These are phyloP conservation scores for Phytophthora cactorum DNA, from an alignment of 352 stramenopile genomes.

Conservation along the genomic window DNA sequence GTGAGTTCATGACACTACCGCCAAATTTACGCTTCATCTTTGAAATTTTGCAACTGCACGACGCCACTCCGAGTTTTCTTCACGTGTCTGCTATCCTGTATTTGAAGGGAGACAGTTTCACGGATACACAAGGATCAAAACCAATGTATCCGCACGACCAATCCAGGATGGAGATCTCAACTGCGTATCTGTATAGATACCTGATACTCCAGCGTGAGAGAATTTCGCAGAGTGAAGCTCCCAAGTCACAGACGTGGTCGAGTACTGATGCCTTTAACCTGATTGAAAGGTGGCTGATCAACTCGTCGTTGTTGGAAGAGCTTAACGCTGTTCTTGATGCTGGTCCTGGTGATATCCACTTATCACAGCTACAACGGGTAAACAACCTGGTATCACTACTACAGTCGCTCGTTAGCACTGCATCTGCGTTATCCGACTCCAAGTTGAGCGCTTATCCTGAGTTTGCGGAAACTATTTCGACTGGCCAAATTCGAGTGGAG, in stretches of 20 bases:
- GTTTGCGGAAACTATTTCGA: constrained; percentile 2
- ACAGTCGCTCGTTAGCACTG: constrained; percentile 47
- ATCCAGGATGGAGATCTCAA: constrained; percentile 18
- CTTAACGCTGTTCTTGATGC: constrained; percentile 17
- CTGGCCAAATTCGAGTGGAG: constrained; percentile 43
- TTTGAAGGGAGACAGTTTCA: constrained; percentile 10
- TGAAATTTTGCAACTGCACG: constrained; percentile 47
- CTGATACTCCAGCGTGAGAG: constrained; percentile 17
- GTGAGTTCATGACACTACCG: constrained; percentile 64
- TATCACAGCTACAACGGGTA: constrained; percentile 51
- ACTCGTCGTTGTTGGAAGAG: constrained; percentile 17
- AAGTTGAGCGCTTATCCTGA: neutral
- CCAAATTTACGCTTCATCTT: constrained; percentile 73
- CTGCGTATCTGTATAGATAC: constrained; percentile 32
- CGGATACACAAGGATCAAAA: neutral
- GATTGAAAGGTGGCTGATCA: constrained; percentile 23
- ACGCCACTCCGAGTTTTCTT: constrained; percentile 46
- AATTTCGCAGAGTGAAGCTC: neutral
- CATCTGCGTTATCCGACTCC: constrained; percentile 1
- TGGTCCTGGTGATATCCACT: neutral
- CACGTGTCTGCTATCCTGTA: constrained; percentile 37
- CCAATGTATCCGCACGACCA: neutral
- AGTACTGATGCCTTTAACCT: constrained; percentile 16
- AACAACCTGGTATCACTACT: constrained; percentile 52
- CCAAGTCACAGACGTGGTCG: constrained; percentile 6